Base-by-base conservation (phyloP, 331 rosid species). In the Quercus phellos region DNA sequence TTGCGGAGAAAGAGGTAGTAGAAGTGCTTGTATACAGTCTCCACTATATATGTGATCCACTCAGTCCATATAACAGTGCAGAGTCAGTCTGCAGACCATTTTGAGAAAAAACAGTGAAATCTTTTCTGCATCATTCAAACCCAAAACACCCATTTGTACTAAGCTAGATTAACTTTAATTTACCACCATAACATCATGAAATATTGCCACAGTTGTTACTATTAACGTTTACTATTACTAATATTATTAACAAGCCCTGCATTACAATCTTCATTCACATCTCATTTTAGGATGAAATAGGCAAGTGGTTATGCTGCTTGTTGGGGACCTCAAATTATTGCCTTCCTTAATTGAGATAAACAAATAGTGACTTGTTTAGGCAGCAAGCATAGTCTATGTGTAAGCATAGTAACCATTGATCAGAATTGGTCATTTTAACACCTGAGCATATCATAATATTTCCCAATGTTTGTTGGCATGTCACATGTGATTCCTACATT, bases 401-500 rank as follows among this genome's bases (percentile, higher is more conserved):
- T 12, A 46, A 46, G 53, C 53, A 46, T 13, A 11, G 53, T 46
- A 46, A 46, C 10, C 22, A 38, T 38, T 8, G 46, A 38, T 38
- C 46, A 38, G 61, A 79, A 73, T 5, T 21, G 70, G 74, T n/a
- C 68, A 17, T 56, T 11, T 53, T 46, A 2, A 13, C 86, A 78
- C 71, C 74, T 61, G 80, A 30, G 8, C 71, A 22, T 14, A 51
- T 82, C 70, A 82, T 78, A 38, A 26, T 74, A 74, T 30, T 70
- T 68, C 7, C 54, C 24, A 22, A 19, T 22, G 73, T 58, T 14
- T 74, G 82, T 74, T 78, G 80, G 61, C 68, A 74, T 35, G 83
- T 83, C 86, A 61, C 86, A 78, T 59, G 69, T 51, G 42, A n/a
- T 72, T 73, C 53, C 18, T 30, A 55, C 71, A 17, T 16, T 66